phyloP scores from a whole-genome alignment of 495 filamentous ascomycete genomes.

The Daldinia grandis region DNA sequence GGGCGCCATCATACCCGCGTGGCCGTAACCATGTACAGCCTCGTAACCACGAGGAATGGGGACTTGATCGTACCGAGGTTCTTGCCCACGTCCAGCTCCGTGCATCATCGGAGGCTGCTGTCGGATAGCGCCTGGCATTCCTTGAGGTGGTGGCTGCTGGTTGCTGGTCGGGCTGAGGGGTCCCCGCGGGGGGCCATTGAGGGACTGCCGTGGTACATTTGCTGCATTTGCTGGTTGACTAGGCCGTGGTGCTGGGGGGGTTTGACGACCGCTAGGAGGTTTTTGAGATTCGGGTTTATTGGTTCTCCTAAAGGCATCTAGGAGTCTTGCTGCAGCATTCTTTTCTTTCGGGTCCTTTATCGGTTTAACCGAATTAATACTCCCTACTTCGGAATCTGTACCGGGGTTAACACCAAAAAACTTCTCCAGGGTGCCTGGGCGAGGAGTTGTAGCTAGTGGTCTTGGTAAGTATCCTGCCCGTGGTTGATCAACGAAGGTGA shows the following conservation, averaged over 20 bases:
- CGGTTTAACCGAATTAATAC: slow-evolving; percentile 11
- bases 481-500: slow-evolving; percentile 26
- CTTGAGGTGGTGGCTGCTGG: slow-evolving; percentile 45
- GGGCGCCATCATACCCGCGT: slow-evolving; percentile 41
- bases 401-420: slow-evolving; percentile 41
- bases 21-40: slow-evolving; percentile 56
- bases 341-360: slow-evolving; percentile 41
- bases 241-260: slow-evolving; percentile 31
- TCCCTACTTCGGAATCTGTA: slow-evolving; percentile 25
- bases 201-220: slow-evolving; percentile 2
- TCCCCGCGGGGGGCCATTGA: slow-evolving; percentile 21
- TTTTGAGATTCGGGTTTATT: slow-evolving; percentile 39
- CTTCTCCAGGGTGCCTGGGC: slow-evolving; percentile 33
- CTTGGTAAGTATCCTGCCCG: slow-evolving; percentile 18
- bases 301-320: slow-evolving; percentile 39
- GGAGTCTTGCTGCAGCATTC: slow-evolving; percentile 40
- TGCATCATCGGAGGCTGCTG: slow-evolving; percentile 33
- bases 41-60: slow-evolving; percentile 58
- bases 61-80: slow-evolving; percentile 55
- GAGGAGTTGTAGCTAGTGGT: slow-evolving; percentile 18
- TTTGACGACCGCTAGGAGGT: slow-evolving; percentile 39
- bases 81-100: slow-evolving; percentile 37
- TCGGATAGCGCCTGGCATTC: slow-evolving; percentile 19
- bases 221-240: slow-evolving; percentile 8
- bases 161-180: slow-evolving; percentile 37